Conservation (phyloP, 1,284 basidiomycete species). For the Microbotryum saponariae region DNA sequence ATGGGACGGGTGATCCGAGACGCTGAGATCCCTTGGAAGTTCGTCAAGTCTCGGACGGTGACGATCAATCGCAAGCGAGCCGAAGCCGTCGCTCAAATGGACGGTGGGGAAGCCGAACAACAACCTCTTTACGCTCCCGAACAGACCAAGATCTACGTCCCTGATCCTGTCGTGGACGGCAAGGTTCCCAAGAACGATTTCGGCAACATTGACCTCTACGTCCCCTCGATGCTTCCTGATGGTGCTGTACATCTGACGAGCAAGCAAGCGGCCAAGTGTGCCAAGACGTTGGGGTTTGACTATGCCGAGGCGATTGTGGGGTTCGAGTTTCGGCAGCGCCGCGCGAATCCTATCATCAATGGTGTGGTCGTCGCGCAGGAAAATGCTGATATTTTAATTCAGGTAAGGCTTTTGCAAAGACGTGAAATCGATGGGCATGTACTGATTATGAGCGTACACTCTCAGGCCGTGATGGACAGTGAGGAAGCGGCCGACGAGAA, state of each 20-base stretch:
- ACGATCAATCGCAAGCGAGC: conserved; percentile 77
- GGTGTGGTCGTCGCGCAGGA: conserved; percentile 82
- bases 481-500: conserved; percentile 70
- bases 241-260: conserved; percentile 82
- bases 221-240: conserved; percentile 83
- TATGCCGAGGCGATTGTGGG: conserved; percentile 91
- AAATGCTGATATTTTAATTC: conserved; percentile 65
- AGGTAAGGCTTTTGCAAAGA: conserved; percentile 47
- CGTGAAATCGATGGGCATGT: neutral
- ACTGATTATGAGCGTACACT: neutral
- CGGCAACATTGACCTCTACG: conserved; percentile 95
- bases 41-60: conserved; percentile 74
- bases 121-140: conserved; percentile 78
- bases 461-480: conserved; percentile 8
- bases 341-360: conserved; percentile 72
- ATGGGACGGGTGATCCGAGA: conserved; percentile 66
- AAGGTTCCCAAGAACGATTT: conserved; percentile 90
- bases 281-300: conserved; percentile 75
- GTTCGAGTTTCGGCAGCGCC: conserved; percentile 90
- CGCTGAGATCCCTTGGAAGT: conserved; percentile 78
- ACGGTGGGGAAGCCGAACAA: conserved; percentile 51
- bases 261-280: conserved; percentile 81
- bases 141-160: conserved; percentile 76
- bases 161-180: conserved; percentile 75
- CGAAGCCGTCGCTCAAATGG: conserved; percentile 61